Evolutionary conservation across 2,329 filamentous ascomycete genomes (phyloP).

Genomic region (Cercospora sp.): DNA sequence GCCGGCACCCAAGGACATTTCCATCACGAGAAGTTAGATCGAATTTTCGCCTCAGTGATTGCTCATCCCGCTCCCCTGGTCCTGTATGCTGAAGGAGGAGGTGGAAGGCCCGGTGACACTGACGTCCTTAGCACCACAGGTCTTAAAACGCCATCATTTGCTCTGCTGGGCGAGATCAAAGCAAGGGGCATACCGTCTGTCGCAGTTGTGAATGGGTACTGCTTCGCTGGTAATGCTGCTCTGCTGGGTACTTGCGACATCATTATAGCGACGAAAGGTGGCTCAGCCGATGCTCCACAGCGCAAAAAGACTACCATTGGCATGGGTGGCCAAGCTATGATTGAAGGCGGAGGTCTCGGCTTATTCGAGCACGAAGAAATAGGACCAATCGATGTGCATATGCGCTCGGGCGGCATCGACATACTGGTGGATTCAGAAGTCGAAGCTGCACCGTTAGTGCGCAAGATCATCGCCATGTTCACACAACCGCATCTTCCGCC

Average conservation of each 20-base stretch:
- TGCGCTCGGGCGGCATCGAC: not conserved
- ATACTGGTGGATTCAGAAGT: not conserved
- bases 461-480: not conserved
- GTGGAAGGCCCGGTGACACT: not conserved
- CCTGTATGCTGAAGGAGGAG: not conserved
- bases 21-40: not conserved
- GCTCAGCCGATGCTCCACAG: not conserved
- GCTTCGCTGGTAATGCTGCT: not conserved
- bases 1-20: not conserved
- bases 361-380: not conserved
- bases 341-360: not conserved
- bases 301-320: not conserved
- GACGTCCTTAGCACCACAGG: not conserved
- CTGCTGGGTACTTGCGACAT: not conserved
- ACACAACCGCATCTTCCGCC: not conserved
- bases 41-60: not conserved
- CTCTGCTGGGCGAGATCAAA: not conserved
- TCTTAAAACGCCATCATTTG: not conserved
- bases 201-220: not conserved
- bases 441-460: not conserved
- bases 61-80: not conserved
- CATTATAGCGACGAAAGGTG: not conserved
- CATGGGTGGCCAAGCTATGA: not conserved
- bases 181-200: not conserved
- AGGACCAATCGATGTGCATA: not conserved